Percentiles rank a stretch among this genome's conserved stretches.
Evolutionary conservation across 2,329 filamentous ascomycete species (phyloP).

Genomic region (Pleurostoma richardsiae): DNA sequence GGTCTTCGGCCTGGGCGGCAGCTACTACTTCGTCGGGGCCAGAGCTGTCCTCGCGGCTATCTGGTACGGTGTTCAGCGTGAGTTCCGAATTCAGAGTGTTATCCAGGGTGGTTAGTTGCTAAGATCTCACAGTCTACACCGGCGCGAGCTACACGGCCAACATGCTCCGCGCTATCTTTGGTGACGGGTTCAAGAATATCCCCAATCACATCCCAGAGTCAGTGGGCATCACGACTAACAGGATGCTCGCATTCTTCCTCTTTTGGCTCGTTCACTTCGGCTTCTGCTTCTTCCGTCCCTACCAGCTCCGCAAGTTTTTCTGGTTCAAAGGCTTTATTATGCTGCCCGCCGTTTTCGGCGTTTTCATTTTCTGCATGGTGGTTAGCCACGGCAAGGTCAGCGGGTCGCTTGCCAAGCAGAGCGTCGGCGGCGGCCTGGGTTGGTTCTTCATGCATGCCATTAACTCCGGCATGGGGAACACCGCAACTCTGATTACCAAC

Average conservation of each 20-base stretch:
- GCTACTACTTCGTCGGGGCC: conserved; percentile 34
- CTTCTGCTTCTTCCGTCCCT: conserved; percentile 35
- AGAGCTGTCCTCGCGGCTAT: conserved; percentile 32
- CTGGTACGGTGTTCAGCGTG: conserved; percentile 25
- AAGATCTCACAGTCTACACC: conserved; percentile 7
- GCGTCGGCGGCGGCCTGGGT: conserved; percentile 1
- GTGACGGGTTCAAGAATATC: conserved; percentile 26
- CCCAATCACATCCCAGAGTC: conserved; percentile 28
- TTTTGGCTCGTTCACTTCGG: conserved; percentile 32
- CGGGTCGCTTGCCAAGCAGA: conserved; percentile 3
- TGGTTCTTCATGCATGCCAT: conserved; percentile 24
- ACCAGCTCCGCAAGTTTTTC: conserved; percentile 38
- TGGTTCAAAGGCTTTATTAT: conserved; percentile 35
- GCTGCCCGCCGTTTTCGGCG: conserved; percentile 23
- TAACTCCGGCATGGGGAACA: conserved; percentile 27
- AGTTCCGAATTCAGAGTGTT: conserved; percentile 4
- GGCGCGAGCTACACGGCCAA: conserved; percentile 10
- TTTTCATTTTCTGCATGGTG: conserved; percentile 29
- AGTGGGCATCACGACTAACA: conserved; percentile 29
- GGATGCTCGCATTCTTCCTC: conserved; percentile 30
- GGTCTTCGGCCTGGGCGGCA: conserved; percentile 34
- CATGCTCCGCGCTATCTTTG: conserved; percentile 21
- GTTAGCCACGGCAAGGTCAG: conserved; percentile 26
- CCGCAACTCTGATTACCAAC: conserved; percentile 30
- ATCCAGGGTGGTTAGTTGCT: not conserved